Evolutionary conservation across 2,329 filamentous ascomycete genomes (phyloP).

Genomic region (Davidsoniella virescens): DNA sequence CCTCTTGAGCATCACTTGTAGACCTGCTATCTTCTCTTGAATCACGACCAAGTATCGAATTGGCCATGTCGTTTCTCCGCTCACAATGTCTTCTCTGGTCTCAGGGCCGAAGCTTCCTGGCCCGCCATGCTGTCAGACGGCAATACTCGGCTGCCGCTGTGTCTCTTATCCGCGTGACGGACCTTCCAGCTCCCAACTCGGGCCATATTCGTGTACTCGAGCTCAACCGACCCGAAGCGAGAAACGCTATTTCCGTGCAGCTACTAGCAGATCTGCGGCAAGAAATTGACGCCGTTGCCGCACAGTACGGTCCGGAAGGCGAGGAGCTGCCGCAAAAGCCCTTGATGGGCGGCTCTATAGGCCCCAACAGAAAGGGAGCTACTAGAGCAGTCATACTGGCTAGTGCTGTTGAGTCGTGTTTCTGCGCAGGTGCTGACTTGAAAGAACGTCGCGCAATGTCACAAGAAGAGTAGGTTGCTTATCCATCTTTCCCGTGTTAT

Average conservation of each 20-base stretch:
- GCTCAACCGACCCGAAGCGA: constrained; percentile 66
- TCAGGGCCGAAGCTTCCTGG: no score
- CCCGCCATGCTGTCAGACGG: constrained; percentile 14
- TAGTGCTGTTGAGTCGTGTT: constrained; percentile 70
- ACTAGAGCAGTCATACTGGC: constrained; percentile 74
- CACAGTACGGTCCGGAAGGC: constrained; percentile 44
- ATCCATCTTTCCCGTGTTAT: neutral
- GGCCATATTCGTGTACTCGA: constrained; percentile 81
- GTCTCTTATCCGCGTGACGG: constrained; percentile 51
- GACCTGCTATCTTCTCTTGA: no score
- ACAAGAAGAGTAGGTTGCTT: constrained; percentile 49
- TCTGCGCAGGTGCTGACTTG: constrained; percentile 88
- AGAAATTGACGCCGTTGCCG: constrained; percentile 56
- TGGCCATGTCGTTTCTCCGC: neutral
- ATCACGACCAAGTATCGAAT: no score
- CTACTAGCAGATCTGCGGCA: constrained; percentile 56
- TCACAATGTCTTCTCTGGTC: neutral
- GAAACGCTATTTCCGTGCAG: constrained; percentile 77
- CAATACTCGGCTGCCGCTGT: constrained; percentile 30
- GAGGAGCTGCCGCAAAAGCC: constrained; percentile 30
- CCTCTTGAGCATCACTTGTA: no score
- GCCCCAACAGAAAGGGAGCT: constrained; percentile 30
- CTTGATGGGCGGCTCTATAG: constrained; percentile 30
- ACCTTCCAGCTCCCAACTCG: constrained; percentile 59
- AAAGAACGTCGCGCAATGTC: constrained; percentile 73